Evolutionary conservation across 306 rosid species (phyloP).

Genomic region (Acacia acuminata): DNA sequence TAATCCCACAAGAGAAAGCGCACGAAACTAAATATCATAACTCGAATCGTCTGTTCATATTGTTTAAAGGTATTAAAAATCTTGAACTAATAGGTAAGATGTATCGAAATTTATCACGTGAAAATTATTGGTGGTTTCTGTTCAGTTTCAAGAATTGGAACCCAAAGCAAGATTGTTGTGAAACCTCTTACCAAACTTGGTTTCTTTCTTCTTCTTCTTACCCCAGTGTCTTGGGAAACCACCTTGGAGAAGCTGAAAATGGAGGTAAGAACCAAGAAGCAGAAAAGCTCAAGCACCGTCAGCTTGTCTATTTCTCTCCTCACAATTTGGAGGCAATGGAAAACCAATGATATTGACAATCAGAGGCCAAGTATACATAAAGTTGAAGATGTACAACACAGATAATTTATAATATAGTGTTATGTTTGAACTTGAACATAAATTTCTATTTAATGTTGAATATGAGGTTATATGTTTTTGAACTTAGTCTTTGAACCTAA

Average conservation of each 20-base stretch:
- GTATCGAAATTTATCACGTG: slow-evolving; percentile 42
- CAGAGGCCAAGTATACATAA: too few relatives aligned
- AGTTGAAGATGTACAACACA: too few relatives aligned
- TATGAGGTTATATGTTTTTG: too few relatives aligned
- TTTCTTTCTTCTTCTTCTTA: not conserved
- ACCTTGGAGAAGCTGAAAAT: slow-evolving; percentile 41
- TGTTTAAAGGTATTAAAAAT: slow-evolving; percentile 15
- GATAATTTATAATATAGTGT: too few relatives aligned
- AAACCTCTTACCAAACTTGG: slow-evolving; percentile 35
- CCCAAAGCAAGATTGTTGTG: slow-evolving; percentile 38
- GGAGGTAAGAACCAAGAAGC: slow-evolving; percentile 42
- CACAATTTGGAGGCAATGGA: slow-evolving; percentile 35
- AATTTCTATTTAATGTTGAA: too few relatives aligned
- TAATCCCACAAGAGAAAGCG: slow-evolving; percentile 8
- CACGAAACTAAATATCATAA: not conserved
- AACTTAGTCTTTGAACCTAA: too few relatives aligned
- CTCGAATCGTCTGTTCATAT: not conserved
- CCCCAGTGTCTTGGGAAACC: not conserved
- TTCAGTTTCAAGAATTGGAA: slow-evolving; percentile 5
- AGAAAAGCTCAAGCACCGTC: slow-evolving; percentile 26
- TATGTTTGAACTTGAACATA: too few relatives aligned
- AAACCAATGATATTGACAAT: not conserved
- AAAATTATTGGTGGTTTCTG: slow-evolving; percentile 18
- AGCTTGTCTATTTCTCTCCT: not conserved
- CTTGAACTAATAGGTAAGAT: not conserved